A percentile compares a stretch with the other conserved stretches of the same genome.
Conservation (phyloP, 768 basidiomycete genomes). For the Lanmaoa pseudosensibilis region DNA sequence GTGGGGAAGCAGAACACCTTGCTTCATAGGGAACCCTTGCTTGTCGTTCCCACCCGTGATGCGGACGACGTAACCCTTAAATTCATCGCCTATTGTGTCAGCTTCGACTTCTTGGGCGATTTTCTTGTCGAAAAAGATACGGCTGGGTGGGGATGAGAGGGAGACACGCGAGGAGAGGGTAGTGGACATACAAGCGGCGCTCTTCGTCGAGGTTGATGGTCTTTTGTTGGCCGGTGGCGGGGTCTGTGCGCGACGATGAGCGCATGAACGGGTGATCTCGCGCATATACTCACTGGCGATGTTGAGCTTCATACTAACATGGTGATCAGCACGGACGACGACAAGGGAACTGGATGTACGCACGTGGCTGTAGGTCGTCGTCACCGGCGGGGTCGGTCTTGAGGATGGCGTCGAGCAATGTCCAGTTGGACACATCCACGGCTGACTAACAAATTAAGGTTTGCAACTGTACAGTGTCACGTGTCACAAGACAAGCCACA, state of each 20-base stretch:
- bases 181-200: slow-evolving; percentile 63
- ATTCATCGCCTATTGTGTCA: slow-evolving; percentile 92
- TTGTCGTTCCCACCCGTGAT: slow-evolving; percentile 99
- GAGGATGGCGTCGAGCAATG: slow-evolving; percentile 20
- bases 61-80: slow-evolving; percentile 94
- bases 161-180: background rate
- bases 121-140: slow-evolving; percentile 96
- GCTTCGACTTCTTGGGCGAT: slow-evolving; percentile 93
- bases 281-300: slow-evolving; percentile 74
- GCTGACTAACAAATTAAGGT: slow-evolving; percentile 50
- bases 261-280: slow-evolving; percentile 2
- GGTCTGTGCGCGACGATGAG: slow-evolving; percentile 53
- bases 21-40: slow-evolving; percentile 99
- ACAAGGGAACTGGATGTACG: background rate
- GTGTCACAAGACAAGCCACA: slow-evolving; percentile 25
- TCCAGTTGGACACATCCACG: background rate
- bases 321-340: slow-evolving; percentile 1
- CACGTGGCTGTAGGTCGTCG: slow-evolving; percentile 39
- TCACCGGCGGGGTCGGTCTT: slow-evolving; percentile 39
- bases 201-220: slow-evolving; percentile 93
- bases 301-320: slow-evolving; percentile 89
- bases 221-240: slow-evolving; percentile 97
- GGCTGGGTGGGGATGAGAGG: slow-evolving; percentile 48
- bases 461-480: slow-evolving; percentile 58
- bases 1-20: slow-evolving; percentile 93